Evolutionary conservation across 768 basidiomycete species (phyloP), one percentile per base, ranked within the genome.

Genomic region (Rhizopogon vinicolor): DNA sequence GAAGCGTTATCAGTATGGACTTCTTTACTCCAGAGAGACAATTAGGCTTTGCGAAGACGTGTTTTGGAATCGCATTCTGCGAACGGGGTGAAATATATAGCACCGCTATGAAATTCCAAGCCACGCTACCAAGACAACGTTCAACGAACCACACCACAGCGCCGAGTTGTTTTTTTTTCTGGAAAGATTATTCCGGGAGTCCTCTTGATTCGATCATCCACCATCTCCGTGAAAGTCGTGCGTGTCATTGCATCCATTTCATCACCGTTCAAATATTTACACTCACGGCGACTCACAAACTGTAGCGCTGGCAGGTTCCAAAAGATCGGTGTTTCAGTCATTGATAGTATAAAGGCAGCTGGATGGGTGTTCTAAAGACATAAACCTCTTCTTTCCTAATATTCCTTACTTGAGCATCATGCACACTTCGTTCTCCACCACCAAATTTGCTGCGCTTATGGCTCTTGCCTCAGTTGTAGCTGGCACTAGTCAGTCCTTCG

Each of bases 261-360:
- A 5, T 22, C 44, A 31, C 31, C 9, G 9, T 28, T 19, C 44
- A 25, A 46, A 12, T 12, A 16, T 18, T 10, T 49, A 6, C n/a
- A 53, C 13, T 48, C 52, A 53, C 13, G 14, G 13, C 16, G 16
- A 40, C 28, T 51, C 37, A 14, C 25, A 37, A 41, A 31, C 52
- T 29, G 2, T 14, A 13, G n/a, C 18, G 14, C 5, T 19, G 7
- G 29, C 42, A 6, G 25, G 13, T 25, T 8, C 22, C 25, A 28
- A 9, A n/a, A 5, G 14, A 22, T n/a, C 9, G 7, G 19, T 9
- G 18, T 12, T 18, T 28, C 0, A 25, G 29, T 28, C 28, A 9
- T 31, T 29, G 41, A 50, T 37, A 6, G 56, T 60, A 64, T 68
- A 68, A 68, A 66, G 43, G 25, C 48, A 9, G 3, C 43, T 39